Evolutionary conservation across 306 rosid species (phyloP).

Genomic region (Cicer arietinum): DNA sequence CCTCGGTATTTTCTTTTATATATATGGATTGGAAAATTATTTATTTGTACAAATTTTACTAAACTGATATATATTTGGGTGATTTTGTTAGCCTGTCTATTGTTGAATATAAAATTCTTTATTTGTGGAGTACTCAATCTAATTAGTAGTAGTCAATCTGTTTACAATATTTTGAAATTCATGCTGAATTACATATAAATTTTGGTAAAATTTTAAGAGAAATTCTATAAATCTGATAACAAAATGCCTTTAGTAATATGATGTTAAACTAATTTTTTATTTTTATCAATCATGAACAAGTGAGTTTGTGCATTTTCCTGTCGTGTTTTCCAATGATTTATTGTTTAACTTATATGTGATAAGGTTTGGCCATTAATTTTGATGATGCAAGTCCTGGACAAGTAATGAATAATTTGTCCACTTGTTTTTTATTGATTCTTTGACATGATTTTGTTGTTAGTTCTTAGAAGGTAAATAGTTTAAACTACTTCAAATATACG

Average conservation of each 20-base stretch:
- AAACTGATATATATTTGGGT: no score
- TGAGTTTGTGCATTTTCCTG: neutral
- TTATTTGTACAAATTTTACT: no score
- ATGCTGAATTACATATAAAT: neutral
- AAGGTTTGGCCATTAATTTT: conserved; percentile 11
- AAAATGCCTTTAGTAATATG: neutral
- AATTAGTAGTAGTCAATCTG: conserved; percentile 1
- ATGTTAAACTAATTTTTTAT: neutral
- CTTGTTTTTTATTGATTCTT: conserved; percentile 24
- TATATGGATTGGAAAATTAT: no score
- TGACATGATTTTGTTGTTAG: neutral
- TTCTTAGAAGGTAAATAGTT: conserved; percentile 11
- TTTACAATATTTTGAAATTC: conserved; percentile 1
- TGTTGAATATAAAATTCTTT: no score
- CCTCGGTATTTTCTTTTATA: no score
- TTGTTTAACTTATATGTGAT: conserved; percentile 6
- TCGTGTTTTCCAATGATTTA: conserved; percentile 15
- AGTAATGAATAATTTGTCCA: neutral
- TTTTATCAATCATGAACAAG: conserved; percentile 16
- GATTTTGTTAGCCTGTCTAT: no score
- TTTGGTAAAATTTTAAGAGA: neutral
- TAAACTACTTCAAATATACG: conserved; percentile 21
- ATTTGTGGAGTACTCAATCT: neutral
- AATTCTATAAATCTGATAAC: neutral
- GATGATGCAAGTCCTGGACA: conserved; percentile 16